A percentile compares a stretch with the other conserved stretches of the same genome.
These are phyloP conservation scores for Apophysomyces trapeziformis DNA, from an alignment of 371 early-diverging fungal species.

Conservation along the genomic window DNA sequence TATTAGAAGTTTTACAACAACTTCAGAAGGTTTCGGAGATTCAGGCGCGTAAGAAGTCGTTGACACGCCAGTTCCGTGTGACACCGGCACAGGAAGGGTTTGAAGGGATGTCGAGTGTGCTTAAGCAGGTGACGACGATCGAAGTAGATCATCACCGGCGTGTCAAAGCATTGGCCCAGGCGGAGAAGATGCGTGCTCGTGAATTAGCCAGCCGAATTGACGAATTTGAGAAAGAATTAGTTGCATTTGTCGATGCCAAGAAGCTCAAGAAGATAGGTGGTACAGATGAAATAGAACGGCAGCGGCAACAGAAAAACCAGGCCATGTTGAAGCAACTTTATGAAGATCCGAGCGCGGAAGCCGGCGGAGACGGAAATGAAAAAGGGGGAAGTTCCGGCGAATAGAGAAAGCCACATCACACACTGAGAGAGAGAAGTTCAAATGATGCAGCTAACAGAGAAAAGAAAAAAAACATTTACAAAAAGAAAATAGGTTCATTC, in stretches of 20 bases:
- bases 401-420: neutral
- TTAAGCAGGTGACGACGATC: conserved; percentile 71
- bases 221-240: conserved; percentile 75
- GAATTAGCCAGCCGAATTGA: conserved; percentile 68
- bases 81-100: conserved; percentile 22
- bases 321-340: conserved; percentile 50
- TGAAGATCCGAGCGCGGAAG: neutral
- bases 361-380: neutral
- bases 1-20: conserved; percentile 62
- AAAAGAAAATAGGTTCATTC: conserved; percentile 1
- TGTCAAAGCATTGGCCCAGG: conserved; percentile 69
- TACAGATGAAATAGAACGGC: conserved; percentile 65
- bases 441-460: neutral
- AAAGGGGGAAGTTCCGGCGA: neutral
- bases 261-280: conserved; percentile 76
- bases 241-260: conserved; percentile 63
- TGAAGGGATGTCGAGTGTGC: conserved; percentile 61
- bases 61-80: conserved; percentile 21
- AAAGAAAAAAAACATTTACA: neutral
- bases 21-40: conserved; percentile 64
- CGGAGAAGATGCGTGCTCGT: conserved; percentile 67
- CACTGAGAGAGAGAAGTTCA: neutral
- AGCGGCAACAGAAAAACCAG: conserved; percentile 60
- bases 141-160: conserved; percentile 69
- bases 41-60: conserved; percentile 40